Evolutionary conservation across 805 yeast species (phyloP).

Genomic region (Kodamaea neixiangensis): DNA sequence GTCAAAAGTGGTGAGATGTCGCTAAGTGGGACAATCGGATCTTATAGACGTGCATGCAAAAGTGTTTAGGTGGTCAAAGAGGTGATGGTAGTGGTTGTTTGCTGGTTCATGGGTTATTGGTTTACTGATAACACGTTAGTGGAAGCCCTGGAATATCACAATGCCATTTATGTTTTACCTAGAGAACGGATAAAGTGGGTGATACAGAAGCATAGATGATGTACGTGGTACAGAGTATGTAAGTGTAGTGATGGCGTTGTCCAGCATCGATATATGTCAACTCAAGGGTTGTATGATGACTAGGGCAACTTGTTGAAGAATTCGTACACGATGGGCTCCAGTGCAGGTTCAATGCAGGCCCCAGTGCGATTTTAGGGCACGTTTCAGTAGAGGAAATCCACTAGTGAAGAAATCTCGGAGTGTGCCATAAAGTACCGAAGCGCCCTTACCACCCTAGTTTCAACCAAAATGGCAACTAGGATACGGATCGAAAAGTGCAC

Average conservation of each 20-base stretch:
- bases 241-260: no score
- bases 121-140: constrained; percentile 1
- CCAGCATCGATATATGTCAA: no score
- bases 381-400: neutral
- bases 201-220: no score
- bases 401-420: neutral
- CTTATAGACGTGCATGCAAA: no score
- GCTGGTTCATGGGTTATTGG: neutral
- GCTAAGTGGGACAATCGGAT: neutral
- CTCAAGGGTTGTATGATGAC: no score
- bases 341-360: no score
- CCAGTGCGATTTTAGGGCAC: neutral
- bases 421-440: neutral
- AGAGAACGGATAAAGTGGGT: no score
- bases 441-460: neutral
- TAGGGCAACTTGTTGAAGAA: neutral
- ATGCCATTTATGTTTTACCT: no score
- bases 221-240: no score
- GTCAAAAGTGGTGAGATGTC: neutral
- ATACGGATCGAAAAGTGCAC: neutral
- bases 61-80: neutral
- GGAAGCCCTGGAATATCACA: neutral
- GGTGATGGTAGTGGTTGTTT: neutral
- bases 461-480: neutral
- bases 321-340: neutral